Evolutionary conservation across 2,329 filamentous ascomycete species (phyloP), one percentile per base, ranked within the genome.

Genomic region (Scedosporium aurantiacum): DNA sequence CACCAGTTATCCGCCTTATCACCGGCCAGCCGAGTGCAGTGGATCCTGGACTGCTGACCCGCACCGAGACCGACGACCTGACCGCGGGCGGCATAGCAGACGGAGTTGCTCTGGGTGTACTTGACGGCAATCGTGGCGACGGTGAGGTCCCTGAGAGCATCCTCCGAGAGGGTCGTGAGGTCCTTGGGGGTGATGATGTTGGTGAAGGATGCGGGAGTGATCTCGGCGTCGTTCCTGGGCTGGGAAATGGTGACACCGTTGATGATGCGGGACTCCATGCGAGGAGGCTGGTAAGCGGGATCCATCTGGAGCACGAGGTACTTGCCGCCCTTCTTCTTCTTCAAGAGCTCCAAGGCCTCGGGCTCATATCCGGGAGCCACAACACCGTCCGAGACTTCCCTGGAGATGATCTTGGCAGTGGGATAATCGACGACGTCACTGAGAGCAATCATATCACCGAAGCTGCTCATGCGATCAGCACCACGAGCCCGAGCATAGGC

Each of bases 1-100:
- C 93, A 99, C 93, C 93, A 97, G 82, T 96, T 97, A 76, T 99
- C 94, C 57, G 92, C 91, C 82, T 99, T 99, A 80, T 97, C 93
- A 63, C 94, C 94, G 10, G 94, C 94, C 59, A 99, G 85, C 66
- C 94, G 88, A 50, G 94, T 99, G 84, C 94, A 99, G 82, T 99
- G 94, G 68, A 99, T 99, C 68, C 94, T 89, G 64, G 90, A 96
- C 78, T 99, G 94, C 76, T 99, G 94, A 63, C 94, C 94, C 61
- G 94, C 94, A 66, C 94, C 94, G 61, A 99, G 86, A 66, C 94
- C 94, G 68, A 99, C 83, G 69, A 97, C 83, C 76, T 97, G 94
- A 57, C 94, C 94, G 70, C 96, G 92, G 65, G 91, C 81, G 61
- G 94, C 92, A 73, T 97, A 99, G 83, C 93, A 97, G 65, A 99